Conservation (phyloP, 177 flowering plant genomes). For the Vitis hybrid region DNA sequence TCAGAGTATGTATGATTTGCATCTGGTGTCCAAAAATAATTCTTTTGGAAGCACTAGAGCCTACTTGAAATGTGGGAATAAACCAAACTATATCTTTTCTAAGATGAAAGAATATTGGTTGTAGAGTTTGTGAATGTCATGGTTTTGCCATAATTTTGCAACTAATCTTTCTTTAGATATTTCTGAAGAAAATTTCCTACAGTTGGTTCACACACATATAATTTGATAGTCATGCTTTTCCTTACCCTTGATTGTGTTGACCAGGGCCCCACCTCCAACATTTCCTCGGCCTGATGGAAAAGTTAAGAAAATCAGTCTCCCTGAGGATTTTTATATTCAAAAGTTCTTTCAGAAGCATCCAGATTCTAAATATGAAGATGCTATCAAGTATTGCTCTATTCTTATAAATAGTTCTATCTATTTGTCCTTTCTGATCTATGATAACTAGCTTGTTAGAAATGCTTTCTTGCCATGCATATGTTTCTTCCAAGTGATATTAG, state of each 20-base stretch:
- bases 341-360: conserved; percentile 72
- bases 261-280: conserved; percentile 76
- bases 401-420: not conserved
- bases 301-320: conserved; percentile 55
- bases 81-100: too few relatives aligned
- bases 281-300: conserved; percentile 69
- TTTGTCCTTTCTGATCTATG: not conserved
- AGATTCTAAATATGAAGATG: conserved; percentile 64
- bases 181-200: too few relatives aligned
- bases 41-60: too few relatives aligned
- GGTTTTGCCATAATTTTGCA: not conserved
- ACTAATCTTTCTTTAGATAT: too few relatives aligned
- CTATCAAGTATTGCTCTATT: conserved; percentile 55
- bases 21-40: too few relatives aligned
- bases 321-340: conserved; percentile 75
- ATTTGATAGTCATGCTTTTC: not conserved
- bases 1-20: too few relatives aligned
- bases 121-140: not conserved
- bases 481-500: not conserved
- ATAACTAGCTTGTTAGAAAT: not conserved
- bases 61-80: too few relatives aligned
- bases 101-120: too few relatives aligned
- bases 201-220: not conserved
- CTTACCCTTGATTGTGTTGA: conserved; percentile 1
- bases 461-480: not conserved